Percentiles rank a stretch among this genome's conserved stretches.
phyloP scores from a whole-genome alignment of 352 stramenopile species.

The Globisporangium polare region DNA sequence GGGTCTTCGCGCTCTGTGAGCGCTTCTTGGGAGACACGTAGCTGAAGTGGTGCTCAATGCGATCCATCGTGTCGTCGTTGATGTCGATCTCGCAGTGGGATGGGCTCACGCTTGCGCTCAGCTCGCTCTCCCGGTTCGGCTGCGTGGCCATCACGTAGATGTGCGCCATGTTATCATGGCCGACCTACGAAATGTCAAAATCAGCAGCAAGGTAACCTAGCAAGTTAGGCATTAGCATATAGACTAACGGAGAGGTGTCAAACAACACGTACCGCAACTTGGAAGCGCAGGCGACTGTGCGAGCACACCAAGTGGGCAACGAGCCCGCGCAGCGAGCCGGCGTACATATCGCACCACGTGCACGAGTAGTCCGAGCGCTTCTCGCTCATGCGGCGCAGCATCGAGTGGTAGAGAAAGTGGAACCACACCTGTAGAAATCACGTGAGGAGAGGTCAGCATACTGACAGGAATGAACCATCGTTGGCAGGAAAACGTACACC shows the following conservation, averaged over 20 bases:
- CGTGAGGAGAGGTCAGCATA: neutral
- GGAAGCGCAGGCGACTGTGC: conserved; percentile 77
- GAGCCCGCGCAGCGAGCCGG: conserved; percentile 63
- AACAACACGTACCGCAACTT: conserved; percentile 42
- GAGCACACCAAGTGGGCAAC: conserved; percentile 74
- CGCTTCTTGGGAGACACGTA: conserved; percentile 55
- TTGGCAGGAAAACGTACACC: conserved; percentile 1
- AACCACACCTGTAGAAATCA: conserved; percentile 60
- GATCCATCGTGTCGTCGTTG: conserved; percentile 41
- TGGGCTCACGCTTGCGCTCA: conserved; percentile 20
- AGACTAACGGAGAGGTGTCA: neutral
- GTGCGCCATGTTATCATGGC: conserved; percentile 75
- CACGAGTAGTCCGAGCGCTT: conserved; percentile 81
- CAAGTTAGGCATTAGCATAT: neutral
- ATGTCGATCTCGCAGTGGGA: conserved; percentile 55
- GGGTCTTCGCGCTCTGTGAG: conserved; percentile 15
- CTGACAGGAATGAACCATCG: neutral
- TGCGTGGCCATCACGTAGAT: conserved; percentile 76
- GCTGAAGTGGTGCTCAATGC: conserved; percentile 64
- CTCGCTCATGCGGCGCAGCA: conserved; percentile 77
- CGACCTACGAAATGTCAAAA: conserved; percentile 31
- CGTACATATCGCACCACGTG: conserved; percentile 82
- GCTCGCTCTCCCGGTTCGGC: conserved; percentile 21
- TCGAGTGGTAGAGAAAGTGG: conserved; percentile 80
- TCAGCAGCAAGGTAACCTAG: neutral